Evolutionary conservation across 805 yeast genomes (phyloP), one percentile per base, ranked within the genome.

Genomic region (Ogataea populi-albae): DNA sequence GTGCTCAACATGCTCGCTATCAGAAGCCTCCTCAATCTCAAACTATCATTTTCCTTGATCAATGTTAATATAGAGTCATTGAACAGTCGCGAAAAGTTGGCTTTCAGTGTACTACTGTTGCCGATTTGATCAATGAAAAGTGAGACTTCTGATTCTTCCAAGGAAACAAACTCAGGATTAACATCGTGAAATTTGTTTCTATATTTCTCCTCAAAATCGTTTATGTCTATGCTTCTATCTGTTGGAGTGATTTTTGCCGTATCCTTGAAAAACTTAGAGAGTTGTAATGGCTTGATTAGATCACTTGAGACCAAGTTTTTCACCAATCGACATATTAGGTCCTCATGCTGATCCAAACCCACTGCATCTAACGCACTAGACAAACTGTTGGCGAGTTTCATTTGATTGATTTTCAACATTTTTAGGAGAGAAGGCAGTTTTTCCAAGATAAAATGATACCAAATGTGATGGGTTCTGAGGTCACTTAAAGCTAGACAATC

Each of bases 101-200:
- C 56, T 60, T 69, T 49, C 34, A 71, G 46, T 32, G 72, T 64
- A 43, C 79, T 59, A 59, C 76, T 50, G 41, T 58, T 58, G 12
- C 62, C 59, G 61, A 82, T 62, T 54, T 68, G 47, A 37, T 56
- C 50, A 41, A 84, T 38, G 61, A 82, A 59, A 48, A 71, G 66
- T 42, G 68, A 37, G 55, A 83, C 52, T 32, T 73, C 66, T 6
- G 86, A 75, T 39, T 73, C 78, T 30, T 80, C 72, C 19, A 68
- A 56, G 0, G 75, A 57, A 2, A 64, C 65, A 43, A 71, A 68
- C 38, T 75, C 81, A 12, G 72, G 70, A 35, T 71, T 65, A 6
- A 65, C 62, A 23, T 66, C 69, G 21, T 50, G 41, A 30, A 59
- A 50, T 14, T 51, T 56, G 11, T 45, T 27, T 5, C 40, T 43